Conservation (phyloP, 345 rosid species). For the Salix brachista region DNA sequence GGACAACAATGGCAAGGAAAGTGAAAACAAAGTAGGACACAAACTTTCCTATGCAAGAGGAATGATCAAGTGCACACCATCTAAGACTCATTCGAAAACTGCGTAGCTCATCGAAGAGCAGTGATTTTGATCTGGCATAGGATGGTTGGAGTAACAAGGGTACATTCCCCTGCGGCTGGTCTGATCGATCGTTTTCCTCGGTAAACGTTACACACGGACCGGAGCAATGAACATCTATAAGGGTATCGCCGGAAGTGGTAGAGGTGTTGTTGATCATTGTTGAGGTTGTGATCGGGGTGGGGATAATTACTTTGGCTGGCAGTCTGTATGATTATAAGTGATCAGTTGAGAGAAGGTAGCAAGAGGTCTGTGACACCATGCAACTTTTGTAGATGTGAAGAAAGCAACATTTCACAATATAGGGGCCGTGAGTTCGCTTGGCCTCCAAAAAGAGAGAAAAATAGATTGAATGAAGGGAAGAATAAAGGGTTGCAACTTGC, state of each 20-base stretch:
- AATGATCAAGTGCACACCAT: constrained; percentile 71
- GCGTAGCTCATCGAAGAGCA: constrained; percentile 41
- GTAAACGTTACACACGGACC: background rate
- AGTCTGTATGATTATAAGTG: background rate
- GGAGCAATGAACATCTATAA: background rate
- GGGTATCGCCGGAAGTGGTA: background rate
- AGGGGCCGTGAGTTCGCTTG: too few relatives aligned
- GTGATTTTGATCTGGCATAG: constrained; percentile 33
- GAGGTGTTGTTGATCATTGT: constrained; percentile 13
- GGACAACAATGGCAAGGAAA: constrained; percentile 43
- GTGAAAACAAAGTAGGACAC: constrained; percentile 46
- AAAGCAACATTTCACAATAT: background rate
- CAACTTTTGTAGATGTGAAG: background rate
- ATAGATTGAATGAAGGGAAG: too few relatives aligned
- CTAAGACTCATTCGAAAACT: constrained; percentile 53
- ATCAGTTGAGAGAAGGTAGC: background rate
- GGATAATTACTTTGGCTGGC: background rate
- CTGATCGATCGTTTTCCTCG: background rate
- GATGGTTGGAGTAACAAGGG: constrained; percentile 20
- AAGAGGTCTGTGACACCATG: background rate
- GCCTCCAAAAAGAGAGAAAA: too few relatives aligned
- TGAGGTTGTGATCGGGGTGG: background rate
- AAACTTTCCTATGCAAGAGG: constrained; percentile 43
- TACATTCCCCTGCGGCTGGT: background rate
- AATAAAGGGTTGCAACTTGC: too few relatives aligned